These are phyloP conservation scores for Oryza officinalis DNA, from an alignment of 176 grass and related monocot species.

Conservation along the genomic window DNA sequence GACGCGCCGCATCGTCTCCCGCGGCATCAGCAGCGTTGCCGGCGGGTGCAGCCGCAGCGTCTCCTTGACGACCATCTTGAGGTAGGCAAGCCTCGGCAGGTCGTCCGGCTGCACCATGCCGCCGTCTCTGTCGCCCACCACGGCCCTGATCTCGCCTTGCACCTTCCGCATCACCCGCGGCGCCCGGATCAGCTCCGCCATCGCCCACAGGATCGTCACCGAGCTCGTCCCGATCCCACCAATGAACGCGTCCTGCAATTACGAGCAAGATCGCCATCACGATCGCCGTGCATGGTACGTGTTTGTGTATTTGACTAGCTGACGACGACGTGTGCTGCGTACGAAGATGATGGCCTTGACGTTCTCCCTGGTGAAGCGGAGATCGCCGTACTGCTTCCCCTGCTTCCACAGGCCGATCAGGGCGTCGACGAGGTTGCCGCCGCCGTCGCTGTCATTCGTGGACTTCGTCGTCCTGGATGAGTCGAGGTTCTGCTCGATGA, in stretches of 20 bases:
- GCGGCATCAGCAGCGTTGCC: constrained; percentile 30
- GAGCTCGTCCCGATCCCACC: constrained; percentile 32
- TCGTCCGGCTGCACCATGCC: not conserved
- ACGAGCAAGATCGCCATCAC: not conserved
- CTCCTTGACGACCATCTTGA: constrained; percentile 46
- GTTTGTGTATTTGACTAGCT: too few relatives aligned
- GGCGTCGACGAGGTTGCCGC: constrained; percentile 30
- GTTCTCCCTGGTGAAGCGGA: constrained; percentile 33
- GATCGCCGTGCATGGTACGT: too few relatives aligned
- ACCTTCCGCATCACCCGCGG: constrained; percentile 21
- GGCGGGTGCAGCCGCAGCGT: constrained; percentile 41
- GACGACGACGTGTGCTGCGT: not conserved
- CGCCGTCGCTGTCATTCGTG: not conserved
- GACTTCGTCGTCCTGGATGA: too few relatives aligned
- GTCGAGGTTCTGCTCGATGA: constrained; percentile 38
- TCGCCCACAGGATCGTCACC: constrained; percentile 42
- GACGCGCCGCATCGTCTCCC: not conserved
- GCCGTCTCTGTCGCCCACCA: not conserved
- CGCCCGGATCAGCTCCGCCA: constrained; percentile 29
- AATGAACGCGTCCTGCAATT: constrained; percentile 20
- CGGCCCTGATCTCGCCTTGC: constrained; percentile 32
- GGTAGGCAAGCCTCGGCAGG: constrained; percentile 33
- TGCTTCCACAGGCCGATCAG: constrained; percentile 16
- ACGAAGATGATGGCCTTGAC: constrained; percentile 42
- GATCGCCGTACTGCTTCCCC: not conserved